Evolutionary conservation across 345 rosid species (phyloP), one percentile per base, ranked within the genome.

Genomic region (Eucalyptus erythrocorys): DNA sequence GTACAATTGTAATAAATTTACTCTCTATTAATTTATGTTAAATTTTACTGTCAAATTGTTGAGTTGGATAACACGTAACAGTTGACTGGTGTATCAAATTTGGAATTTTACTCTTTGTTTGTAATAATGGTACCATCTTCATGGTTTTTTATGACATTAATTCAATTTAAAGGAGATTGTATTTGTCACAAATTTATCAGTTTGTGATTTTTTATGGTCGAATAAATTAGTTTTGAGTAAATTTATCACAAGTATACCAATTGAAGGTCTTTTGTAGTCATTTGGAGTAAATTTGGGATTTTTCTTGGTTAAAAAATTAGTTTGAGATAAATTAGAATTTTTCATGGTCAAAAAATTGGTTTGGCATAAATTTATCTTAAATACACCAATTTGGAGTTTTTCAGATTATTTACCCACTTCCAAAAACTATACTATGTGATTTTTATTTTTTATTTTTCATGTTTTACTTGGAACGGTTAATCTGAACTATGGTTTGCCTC

Each of bases 201-300:
- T 51, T 51, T 51, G 0, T 0, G 8, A 51, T 51, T 51, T 51
- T 51, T 51, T 7, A 19, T 3, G 1, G 0, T 51, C 1, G 4
- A 0, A 51, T 0, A 51, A 51, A 51, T 51, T 51, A 51, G 24
- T 51, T 21, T 51, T 51, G 8, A 10, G 24, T 51, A 51, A 51
- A 51, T 51, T 51, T 51, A 1, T 19, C 4, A 51, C 2, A 51
- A 51, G 0, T 7, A 0, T 51, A 51, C 4, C 1, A 17, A 0
- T 51, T 51, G 22, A 19, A 51, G 4, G 21, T 49, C 19, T 51
- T 51, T 19, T 0, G 21, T 51, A 19, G 4, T 51, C 55, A 51
- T 17, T 51, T 51, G 24, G 0, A 51, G 10, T 51, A 51, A 51
- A 51, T 19, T 19, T 51, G 26, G 10, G 1, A 21, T 51, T 51